Evolutionary conservation across 129 eudicot species (phyloP), one percentile per base, ranked within the genome.

Genomic region (Kitagawia praeruptora): DNA sequence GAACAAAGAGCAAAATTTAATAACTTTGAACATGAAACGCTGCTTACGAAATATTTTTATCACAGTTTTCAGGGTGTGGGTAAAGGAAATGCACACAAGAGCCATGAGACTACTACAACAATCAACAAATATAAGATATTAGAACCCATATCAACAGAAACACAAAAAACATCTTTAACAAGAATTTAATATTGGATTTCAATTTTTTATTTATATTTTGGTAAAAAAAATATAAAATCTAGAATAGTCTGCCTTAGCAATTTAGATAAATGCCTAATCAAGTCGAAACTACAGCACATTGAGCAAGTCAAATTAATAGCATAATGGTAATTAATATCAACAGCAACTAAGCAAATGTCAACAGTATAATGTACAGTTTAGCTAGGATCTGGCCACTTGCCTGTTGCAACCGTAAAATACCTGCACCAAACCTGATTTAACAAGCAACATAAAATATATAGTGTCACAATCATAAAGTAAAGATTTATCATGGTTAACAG

Each of bases 1-100:
- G 81, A 83, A 64, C 41, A 67, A 78, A 74, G 39, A 53, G 27
- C 56, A 82, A 13, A 72, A 72, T 51, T 63, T 8, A 71, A n/a
- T 48, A 84, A 39, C 3, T 19, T 61, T 25, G 13, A 25, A n/a
- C 69, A 61, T 27, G 11, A 9, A 58, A 61, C 15, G 0, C 34
- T 61, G 34, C 34, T 61, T n/a, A n/a, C 69, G 4, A 58, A 1
- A n/a, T 21, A n/a, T 67, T 31, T 44, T 44, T 73, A 21, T 73
- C 13, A 46, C 28, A 42, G 31, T 74, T 37, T 37, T 37, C 15
- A 70, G 41, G 28, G 49, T 14, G n/a, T 19, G 11, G 34, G 15
- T 8, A 9, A 61, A 61, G 37, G 12, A 27, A 7, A n/a, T 39
- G 54, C n/a, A 0, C 40, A 4, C 41, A 19, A 12, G 8, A 27